These are phyloP conservation scores for Micromonas pusilla DNA, from an alignment of 139 green algal species.

Conservation along the genomic window DNA sequence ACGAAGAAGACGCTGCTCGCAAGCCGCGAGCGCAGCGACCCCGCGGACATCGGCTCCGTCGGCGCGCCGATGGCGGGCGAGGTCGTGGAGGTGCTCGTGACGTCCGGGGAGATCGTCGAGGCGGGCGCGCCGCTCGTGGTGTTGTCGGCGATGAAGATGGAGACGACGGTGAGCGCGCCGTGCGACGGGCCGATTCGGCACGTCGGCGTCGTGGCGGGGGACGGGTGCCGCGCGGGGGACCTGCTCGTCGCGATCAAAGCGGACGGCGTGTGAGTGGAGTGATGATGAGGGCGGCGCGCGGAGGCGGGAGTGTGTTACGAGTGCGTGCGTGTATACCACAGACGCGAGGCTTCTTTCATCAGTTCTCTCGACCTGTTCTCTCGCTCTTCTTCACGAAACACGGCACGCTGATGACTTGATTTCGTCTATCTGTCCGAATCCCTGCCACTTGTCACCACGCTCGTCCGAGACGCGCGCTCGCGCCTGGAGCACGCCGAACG, in stretches of 20 bases:
- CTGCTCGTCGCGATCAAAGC: constrained; percentile 28
- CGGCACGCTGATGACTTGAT: too few relatives aligned
- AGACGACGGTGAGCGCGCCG: constrained; percentile 77
- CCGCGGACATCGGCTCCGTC: constrained; percentile 53
- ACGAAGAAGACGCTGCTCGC: constrained; percentile 10
- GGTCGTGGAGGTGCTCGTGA: constrained; percentile 67
- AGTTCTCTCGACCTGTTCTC: too few relatives aligned
- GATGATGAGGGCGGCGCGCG: too few relatives aligned
- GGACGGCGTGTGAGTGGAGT: too few relatives aligned
- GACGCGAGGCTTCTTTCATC: too few relatives aligned
- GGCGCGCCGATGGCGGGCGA: constrained; percentile 82
- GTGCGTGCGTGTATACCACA: too few relatives aligned
- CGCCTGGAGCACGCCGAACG: neutral
- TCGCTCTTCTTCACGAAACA: too few relatives aligned
- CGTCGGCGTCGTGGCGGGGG: constrained; percentile 20
- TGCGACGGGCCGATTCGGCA: constrained; percentile 42
- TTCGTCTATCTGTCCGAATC: too few relatives aligned
- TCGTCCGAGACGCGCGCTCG: too few relatives aligned
- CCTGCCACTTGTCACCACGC: too few relatives aligned
- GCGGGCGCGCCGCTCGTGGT: constrained; percentile 75
- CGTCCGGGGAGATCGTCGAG: constrained; percentile 48
- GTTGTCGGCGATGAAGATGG: constrained; percentile 94
- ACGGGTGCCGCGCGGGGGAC: constrained; percentile 22
- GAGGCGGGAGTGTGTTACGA: neutral
- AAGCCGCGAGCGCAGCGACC: constrained; percentile 36